phyloP scores from a whole-genome alignment of 164 flowering plant species.

The Hamamelis virginiana region DNA sequence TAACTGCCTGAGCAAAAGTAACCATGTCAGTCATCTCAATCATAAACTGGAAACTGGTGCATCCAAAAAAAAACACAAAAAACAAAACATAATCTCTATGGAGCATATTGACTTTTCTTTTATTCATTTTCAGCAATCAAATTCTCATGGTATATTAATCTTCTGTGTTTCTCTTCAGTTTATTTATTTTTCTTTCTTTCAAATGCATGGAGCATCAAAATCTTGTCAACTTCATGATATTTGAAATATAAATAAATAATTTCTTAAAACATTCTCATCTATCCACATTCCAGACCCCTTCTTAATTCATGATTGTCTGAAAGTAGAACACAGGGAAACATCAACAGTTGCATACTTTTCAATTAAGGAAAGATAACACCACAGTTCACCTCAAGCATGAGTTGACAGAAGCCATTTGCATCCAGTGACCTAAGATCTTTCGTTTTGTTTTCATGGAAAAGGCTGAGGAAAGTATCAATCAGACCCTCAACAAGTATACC shows the following conservation, averaged over 20 bases:
- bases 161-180: not conserved
- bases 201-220: not conserved
- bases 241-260: not conserved
- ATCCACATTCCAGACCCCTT: not conserved
- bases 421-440: conserved; percentile 79
- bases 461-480: conserved; percentile 86
- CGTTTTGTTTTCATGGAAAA: conserved; percentile 67
- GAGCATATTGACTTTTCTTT: not conserved
- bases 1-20: not conserved
- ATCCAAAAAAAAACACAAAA: not conserved
- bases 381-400: conserved; percentile 89
- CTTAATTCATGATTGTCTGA: not conserved
- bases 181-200: not conserved
- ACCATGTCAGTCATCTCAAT: not conserved
- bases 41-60: not conserved
- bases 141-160: too few species aligned
- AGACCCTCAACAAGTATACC: conserved; percentile 97
- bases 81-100: not conserved
- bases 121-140: not conserved
- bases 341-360: not conserved
- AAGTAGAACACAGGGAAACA: not conserved
- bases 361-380: not conserved
- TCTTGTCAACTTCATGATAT: not conserved
- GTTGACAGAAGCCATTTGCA: conserved; percentile 97
- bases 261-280: not conserved